Conservation (phyloP, 2,329 filamentous ascomycete genomes). For the Aureobasidium sp. region DNA sequence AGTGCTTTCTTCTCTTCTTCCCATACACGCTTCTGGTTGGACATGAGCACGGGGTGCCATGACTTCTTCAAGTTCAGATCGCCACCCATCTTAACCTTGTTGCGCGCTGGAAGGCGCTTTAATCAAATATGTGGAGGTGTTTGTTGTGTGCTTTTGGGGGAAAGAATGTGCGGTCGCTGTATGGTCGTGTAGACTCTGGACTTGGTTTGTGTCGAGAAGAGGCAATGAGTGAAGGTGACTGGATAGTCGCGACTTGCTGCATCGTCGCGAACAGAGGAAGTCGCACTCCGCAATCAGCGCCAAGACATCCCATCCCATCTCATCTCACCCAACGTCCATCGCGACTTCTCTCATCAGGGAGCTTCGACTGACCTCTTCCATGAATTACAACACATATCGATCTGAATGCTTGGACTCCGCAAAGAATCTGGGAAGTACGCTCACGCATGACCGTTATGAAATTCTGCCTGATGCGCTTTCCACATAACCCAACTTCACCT, state of each 20-base stretch:
- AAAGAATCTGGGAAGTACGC: neutral
- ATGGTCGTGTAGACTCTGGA: neutral
- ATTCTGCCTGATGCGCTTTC: neutral
- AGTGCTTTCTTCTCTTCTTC: slow-evolving; percentile 87
- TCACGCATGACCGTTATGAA: neutral
- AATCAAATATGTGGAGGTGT: slow-evolving; percentile 21
- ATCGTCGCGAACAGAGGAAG: neutral
- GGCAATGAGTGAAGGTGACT: neutral
- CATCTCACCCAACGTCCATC: neutral
- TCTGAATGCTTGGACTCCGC: too few species aligned
- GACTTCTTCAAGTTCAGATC: slow-evolving; percentile 89
- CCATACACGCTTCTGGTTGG: slow-evolving; percentile 86
- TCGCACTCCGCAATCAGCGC: neutral
- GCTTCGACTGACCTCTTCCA: neutral
- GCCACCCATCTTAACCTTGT: slow-evolving; percentile 65
- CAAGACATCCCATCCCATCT: neutral
- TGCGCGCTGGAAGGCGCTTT: slow-evolving; percentile 14
- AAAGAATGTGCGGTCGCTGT: neutral
- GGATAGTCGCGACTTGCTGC: neutral
- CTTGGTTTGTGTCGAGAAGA: neutral
- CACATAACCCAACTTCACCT: neutral
- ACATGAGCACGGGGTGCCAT: slow-evolving; percentile 86
- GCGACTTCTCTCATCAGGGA: neutral
- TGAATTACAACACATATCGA: neutral
- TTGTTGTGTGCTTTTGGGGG: too few species aligned